Conservation (phyloP, 2,329 filamentous ascomycete genomes). For the Penicillium brevicompactum region DNA sequence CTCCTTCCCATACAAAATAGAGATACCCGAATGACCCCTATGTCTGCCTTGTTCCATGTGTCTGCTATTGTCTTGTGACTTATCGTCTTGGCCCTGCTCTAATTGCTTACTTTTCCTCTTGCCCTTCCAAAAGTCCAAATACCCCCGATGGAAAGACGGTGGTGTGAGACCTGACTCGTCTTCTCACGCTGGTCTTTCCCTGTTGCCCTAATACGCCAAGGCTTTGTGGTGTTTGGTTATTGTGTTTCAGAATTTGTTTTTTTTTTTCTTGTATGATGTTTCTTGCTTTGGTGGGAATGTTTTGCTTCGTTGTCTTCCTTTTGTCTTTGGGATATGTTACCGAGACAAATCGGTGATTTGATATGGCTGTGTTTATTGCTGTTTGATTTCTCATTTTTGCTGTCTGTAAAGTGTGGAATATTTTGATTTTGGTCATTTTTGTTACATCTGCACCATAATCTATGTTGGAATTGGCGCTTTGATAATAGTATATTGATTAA, state of each 20-base stretch:
- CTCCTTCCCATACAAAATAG: constrained; percentile 9
- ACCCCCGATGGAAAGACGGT: neutral
- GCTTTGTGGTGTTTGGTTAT: neutral
- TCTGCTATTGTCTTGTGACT: neutral
- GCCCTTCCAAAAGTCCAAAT: neutral
- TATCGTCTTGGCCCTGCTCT: neutral
- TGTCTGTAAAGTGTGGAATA: neutral
- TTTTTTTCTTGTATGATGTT: neutral
- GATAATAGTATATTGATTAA: neutral
- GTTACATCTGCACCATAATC: neutral
- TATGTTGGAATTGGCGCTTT: neutral
- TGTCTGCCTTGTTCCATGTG: neutral
- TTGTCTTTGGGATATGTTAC: neutral
- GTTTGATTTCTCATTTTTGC: neutral
- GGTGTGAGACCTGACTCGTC: neutral
- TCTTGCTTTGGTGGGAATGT: neutral
- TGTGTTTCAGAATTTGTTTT: neutral
- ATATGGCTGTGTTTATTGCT: neutral
- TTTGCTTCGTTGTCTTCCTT: neutral
- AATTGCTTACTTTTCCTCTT: neutral
- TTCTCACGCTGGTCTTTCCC: neutral
- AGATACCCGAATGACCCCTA: constrained; percentile 12
- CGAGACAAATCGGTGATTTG: neutral
- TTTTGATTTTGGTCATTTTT: neutral
- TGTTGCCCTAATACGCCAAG: neutral